Percentiles rank a stretch among this genome's conserved stretches.
Evolutionary conservation across 2,329 filamentous ascomycete species (phyloP).

Genomic region (Colletotrichum cuscutae): DNA sequence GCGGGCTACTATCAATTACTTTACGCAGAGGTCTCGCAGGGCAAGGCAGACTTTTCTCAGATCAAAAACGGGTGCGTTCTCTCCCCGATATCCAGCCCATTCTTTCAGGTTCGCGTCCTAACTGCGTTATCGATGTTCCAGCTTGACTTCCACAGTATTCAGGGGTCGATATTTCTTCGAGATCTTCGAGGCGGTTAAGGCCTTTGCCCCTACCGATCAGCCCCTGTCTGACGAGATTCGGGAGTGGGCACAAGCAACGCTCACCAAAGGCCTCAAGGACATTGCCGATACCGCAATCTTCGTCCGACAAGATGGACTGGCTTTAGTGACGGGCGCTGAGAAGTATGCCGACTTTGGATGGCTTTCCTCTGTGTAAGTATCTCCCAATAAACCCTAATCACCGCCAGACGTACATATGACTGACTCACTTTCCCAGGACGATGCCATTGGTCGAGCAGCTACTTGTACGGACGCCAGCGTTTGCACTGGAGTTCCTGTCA

Average conservation of each 20-base stretch:
- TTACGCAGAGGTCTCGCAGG: background rate
- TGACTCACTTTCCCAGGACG: background rate
- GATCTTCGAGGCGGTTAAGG: background rate
- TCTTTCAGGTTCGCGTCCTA: background rate
- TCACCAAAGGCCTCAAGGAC: background rate
- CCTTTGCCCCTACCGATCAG: background rate
- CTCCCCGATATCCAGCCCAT: background rate
- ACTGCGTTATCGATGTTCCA: background rate
- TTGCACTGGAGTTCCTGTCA: background rate
- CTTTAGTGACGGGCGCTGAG: background rate
- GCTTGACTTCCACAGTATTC: background rate
- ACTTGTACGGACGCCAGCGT: background rate
- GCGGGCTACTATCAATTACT: background rate
- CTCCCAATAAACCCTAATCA: too few species aligned
- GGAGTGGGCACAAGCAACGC: background rate
- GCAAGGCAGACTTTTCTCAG: background rate
- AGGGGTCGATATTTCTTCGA: background rate
- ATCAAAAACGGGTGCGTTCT: conserved; percentile 12
- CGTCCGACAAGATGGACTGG: background rate
- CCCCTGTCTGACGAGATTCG: background rate
- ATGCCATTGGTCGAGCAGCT: conserved; percentile 10
- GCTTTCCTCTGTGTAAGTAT: conserved; percentile 2
- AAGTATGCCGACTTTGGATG: conserved; percentile 10
- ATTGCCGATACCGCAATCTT: background rate
- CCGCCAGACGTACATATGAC: background rate